These are phyloP conservation scores for Lophium mytilinum DNA, from an alignment of 495 filamentous ascomycete species.

Conservation along the genomic window DNA sequence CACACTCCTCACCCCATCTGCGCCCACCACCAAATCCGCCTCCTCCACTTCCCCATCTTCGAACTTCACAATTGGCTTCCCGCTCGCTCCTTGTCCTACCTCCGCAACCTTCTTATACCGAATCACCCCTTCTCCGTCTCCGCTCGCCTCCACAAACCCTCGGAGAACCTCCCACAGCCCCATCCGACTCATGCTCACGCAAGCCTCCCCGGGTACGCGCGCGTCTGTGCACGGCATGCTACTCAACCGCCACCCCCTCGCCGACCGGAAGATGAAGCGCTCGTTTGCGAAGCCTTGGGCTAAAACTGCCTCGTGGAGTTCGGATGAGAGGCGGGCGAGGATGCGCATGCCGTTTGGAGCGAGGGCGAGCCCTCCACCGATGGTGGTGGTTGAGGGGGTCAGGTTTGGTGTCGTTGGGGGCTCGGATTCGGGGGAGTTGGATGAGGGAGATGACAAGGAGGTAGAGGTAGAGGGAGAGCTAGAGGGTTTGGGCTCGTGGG, in stretches of 20 bases:
- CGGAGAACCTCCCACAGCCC: constrained; percentile 19
- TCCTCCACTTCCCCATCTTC: constrained; percentile 23
- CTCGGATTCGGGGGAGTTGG: neutral
- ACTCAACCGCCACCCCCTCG: constrained; percentile 32
- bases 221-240: constrained; percentile 1
- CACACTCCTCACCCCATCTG: constrained; percentile 50
- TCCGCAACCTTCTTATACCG: constrained; percentile 13
- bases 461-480: neutral
- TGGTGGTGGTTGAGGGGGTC: constrained; percentile 30
- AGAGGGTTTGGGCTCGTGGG: constrained; percentile 29
- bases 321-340: constrained; percentile 35
- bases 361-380: constrained; percentile 45
- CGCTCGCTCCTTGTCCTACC: neutral
- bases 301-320: constrained; percentile 33
- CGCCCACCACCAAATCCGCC: constrained; percentile 51
- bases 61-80: constrained; percentile 23
- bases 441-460: neutral
- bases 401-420: neutral
- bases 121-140: constrained; percentile 13
- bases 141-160: constrained; percentile 3
- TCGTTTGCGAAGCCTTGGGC: constrained; percentile 34
- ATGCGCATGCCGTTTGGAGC: constrained; percentile 45
- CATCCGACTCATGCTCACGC: constrained; percentile 8
- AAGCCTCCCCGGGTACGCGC: neutral
- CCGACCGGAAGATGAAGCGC: constrained; percentile 34